phyloP scores from a whole-genome alignment of 495 filamentous ascomycete species.

The Parathielavia hyrcaniae region DNA sequence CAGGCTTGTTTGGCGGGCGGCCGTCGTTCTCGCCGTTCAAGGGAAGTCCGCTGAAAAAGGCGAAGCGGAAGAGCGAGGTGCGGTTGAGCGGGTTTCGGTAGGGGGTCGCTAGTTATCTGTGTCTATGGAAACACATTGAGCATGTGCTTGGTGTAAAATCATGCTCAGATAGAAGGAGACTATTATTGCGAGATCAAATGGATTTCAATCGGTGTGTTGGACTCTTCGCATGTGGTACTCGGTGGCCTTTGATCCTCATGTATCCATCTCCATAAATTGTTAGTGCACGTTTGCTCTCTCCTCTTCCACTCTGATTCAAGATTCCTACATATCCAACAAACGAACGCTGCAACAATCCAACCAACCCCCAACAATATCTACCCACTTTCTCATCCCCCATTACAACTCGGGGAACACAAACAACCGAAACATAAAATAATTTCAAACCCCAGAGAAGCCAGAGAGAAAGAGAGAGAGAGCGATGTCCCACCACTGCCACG shows the following conservation, averaged over 20 bases:
- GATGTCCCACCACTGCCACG: constrained; percentile 46
- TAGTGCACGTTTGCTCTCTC: neutral
- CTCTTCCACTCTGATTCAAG: neutral
- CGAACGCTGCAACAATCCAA: neutral
- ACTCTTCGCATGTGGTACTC: neutral
- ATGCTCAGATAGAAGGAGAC: no score
- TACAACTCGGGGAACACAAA: neutral
- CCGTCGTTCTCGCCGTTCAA: constrained; percentile 15
- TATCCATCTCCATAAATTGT: constrained; percentile 2
- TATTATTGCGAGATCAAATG: no score
- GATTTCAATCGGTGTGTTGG: neutral
- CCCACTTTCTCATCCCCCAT: no score
- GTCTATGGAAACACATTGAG: neutral
- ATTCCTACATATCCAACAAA: no score
- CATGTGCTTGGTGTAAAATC: neutral
- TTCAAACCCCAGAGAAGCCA: neutral
- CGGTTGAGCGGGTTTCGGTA: constrained; percentile 23
- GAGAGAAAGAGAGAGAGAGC: constrained; percentile 1
- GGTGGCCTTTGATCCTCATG: neutral
- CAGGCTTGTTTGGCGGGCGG: constrained; percentile 16
- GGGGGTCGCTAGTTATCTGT: neutral
- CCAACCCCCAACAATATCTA: neutral
- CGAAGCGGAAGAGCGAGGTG: constrained; percentile 21
- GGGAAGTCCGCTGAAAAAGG: constrained; percentile 16
- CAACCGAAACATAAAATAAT: neutral